Conservation (phyloP, 805 yeast genomes). For the Cephaloascus fragrans region DNA sequence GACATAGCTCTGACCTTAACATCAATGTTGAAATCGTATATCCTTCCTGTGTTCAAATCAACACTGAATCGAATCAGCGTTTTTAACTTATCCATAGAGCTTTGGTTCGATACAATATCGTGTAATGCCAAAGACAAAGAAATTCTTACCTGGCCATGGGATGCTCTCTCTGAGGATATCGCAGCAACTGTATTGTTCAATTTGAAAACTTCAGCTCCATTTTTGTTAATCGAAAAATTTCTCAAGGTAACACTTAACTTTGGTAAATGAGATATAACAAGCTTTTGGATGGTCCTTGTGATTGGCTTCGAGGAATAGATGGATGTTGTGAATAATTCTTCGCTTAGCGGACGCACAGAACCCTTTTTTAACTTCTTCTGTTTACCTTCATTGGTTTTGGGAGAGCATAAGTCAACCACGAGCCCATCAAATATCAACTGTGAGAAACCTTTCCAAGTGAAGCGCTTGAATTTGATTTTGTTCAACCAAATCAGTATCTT, state of each 20-base stretch:
- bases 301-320: background rate
- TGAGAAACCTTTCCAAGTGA: background rate
- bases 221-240: background rate
- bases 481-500: background rate
- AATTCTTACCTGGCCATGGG: background rate
- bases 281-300: background rate
- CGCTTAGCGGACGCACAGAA: background rate
- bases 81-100: background rate
- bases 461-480: background rate
- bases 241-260: background rate
- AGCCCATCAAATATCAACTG: background rate
- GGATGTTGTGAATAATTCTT: background rate
- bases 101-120: background rate
- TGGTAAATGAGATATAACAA: background rate
- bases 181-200: background rate
- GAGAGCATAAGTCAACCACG: background rate
- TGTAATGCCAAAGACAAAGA: background rate
- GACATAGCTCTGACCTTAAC: background rate
- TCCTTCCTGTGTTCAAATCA: background rate
- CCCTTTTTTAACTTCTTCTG: background rate
- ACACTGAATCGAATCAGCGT: background rate
- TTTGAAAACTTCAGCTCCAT: background rate
- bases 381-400: too few relatives aligned
- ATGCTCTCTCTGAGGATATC: background rate
- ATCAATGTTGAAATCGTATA: background rate